Evolutionary conservation across 768 basidiomycete species (phyloP).

Genomic region (Piloderma croceum): DNA sequence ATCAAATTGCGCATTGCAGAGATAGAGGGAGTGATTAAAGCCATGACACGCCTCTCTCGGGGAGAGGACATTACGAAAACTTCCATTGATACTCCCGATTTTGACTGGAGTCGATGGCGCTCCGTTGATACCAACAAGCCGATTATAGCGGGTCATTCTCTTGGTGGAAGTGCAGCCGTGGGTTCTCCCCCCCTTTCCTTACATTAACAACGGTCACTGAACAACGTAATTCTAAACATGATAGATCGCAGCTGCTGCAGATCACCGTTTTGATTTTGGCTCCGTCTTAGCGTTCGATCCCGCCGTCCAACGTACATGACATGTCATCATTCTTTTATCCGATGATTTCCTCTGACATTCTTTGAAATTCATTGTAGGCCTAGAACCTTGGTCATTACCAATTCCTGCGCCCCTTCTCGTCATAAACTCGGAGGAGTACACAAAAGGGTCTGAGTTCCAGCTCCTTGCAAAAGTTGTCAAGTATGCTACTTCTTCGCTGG

Average conservation of each 20-base stretch:
- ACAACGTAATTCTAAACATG: neutral
- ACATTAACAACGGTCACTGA: neutral
- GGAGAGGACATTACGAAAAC: constrained; percentile 6
- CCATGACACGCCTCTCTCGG: constrained; percentile 13
- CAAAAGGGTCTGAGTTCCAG: constrained; percentile 29
- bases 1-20: constrained; percentile 34
- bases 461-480: constrained; percentile 26
- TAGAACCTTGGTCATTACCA: constrained; percentile 22
- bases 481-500: constrained; percentile 1
- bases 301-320: constrained; percentile 17
- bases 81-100: neutral
- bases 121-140: constrained; percentile 16
- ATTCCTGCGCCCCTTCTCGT: constrained; percentile 26
- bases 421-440: constrained; percentile 38
- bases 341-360: constrained; percentile 10
- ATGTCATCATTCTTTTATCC: constrained; percentile 17
- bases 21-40: constrained; percentile 26
- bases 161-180: constrained; percentile 27
- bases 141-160: constrained; percentile 28
- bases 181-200: constrained; percentile 6
- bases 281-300: constrained; percentile 25
- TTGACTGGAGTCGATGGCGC: constrained; percentile 17
- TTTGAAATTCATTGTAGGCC: constrained; percentile 14
- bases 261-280: constrained; percentile 18
- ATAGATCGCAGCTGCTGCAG: constrained; percentile 23